Conservation (phyloP, 352 stramenopile genomes). For the Pythium plurisporium region DNA sequence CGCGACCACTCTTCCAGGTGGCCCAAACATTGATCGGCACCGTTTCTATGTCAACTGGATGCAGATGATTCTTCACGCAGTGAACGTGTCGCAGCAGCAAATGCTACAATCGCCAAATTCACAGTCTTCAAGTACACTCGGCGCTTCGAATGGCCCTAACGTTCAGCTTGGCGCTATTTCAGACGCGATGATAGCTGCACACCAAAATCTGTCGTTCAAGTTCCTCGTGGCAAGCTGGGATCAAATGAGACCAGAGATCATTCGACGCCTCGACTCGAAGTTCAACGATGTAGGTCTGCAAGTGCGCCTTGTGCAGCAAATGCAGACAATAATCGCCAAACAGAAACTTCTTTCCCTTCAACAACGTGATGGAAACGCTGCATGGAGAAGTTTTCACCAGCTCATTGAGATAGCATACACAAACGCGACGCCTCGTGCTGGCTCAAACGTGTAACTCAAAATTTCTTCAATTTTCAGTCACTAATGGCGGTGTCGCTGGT, state of each 20-base stretch:
- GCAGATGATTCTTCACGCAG: constrained; percentile 23
- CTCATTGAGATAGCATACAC: constrained; percentile 36
- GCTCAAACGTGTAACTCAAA: not conserved
- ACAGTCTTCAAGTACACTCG: not conserved
- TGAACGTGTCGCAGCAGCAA: constrained; percentile 41
- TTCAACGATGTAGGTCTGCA: constrained; percentile 45
- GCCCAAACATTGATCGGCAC: constrained; percentile 9
- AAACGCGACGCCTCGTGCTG: not conserved
- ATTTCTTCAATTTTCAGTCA: not conserved
- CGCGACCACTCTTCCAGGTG: not conserved
- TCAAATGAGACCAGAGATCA: constrained; percentile 39
- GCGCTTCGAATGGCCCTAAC: constrained; percentile 3
- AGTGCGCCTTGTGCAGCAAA: constrained; percentile 43
- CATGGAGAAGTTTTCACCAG: constrained; percentile 37
- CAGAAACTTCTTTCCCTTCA: not conserved
- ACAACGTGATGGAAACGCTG: constrained; percentile 5
- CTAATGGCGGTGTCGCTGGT: not conserved
- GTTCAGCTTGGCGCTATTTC: constrained; percentile 34
- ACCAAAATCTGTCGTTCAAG: constrained; percentile 26
- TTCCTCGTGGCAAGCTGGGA: constrained; percentile 40
- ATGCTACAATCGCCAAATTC: constrained; percentile 17
- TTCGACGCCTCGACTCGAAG: constrained; percentile 28
- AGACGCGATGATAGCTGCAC: constrained; percentile 26
- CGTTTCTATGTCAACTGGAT: constrained; percentile 31
- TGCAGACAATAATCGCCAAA: constrained; percentile 22